Conservation (phyloP, 192 early-diverging fungal genomes). For the Funneliformis mosseae region DNA sequence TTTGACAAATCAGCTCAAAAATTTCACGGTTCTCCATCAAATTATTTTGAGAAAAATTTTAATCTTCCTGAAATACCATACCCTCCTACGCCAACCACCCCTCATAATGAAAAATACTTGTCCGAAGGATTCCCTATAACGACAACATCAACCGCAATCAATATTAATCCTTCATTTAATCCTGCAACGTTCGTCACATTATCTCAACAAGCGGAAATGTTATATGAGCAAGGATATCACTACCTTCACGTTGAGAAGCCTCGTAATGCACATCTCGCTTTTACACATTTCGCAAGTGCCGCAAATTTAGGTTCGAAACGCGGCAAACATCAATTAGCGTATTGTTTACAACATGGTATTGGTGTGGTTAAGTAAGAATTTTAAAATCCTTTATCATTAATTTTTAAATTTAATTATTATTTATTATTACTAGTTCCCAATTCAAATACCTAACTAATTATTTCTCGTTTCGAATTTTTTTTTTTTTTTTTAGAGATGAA, state of each 20-base stretch:
- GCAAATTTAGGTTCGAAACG: not conserved
- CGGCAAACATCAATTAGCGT: constrained; percentile 13
- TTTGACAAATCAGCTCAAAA: not conserved
- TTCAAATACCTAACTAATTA: not conserved
- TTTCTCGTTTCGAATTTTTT: not conserved
- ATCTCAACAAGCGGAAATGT: not conserved
- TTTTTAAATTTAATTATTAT: not conserved
- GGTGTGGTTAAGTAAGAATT: constrained; percentile 14
- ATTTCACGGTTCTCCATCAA: not conserved
- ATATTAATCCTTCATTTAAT: not conserved
- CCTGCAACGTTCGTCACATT: not conserved
- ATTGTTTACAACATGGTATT: constrained; percentile 23
- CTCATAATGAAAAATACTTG: not conserved
- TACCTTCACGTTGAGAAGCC: constrained; percentile 12
- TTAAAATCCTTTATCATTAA: not conserved
- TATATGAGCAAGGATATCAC: constrained; percentile 23
- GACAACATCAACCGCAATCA: not conserved
- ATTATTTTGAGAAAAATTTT: not conserved
- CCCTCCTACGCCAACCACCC: constrained; percentile 13
- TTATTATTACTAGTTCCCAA: not conserved
- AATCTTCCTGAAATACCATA: not conserved
- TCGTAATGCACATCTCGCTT: not conserved
- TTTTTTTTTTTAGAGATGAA: constrained; percentile 10
- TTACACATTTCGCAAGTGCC: not conserved
- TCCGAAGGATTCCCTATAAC: not conserved